phyloP scores from a whole-genome alignment of 305 asterid species.

The Ajuga reptans region DNA sequence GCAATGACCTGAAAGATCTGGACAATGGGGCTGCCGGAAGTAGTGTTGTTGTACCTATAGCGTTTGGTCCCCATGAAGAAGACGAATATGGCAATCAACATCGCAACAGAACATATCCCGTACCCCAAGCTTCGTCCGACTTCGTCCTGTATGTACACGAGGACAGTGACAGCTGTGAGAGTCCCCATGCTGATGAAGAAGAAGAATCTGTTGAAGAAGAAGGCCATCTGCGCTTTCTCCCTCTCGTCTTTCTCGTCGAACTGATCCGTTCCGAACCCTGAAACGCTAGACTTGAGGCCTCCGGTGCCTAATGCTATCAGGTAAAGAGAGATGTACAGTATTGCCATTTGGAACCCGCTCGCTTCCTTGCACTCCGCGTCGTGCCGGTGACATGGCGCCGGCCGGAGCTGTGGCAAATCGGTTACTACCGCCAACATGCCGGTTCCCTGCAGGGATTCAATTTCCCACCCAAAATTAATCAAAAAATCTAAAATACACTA shows the following conservation, averaged over 20 bases:
- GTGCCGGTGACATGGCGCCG: slow-evolving; percentile 51
- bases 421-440: slow-evolving; percentile 50
- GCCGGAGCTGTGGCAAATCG: slow-evolving; percentile 54
- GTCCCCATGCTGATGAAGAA: slow-evolving; percentile 88
- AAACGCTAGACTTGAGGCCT: slow-evolving; percentile 80
- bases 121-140: slow-evolving; percentile 64
- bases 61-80: slow-evolving; percentile 53
- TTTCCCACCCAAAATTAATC: too few species aligned
- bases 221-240: slow-evolving; percentile 67
- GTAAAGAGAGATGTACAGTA: slow-evolving; percentile 57
- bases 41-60: slow-evolving; percentile 70
- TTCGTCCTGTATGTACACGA: slow-evolving; percentile 72
- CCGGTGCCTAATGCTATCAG: slow-evolving; percentile 85
- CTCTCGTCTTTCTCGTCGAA: slow-evolving; percentile 65
- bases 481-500: too few species aligned
- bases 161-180: slow-evolving; percentile 71
- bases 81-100: slow-evolving; percentile 45
- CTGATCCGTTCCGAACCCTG: slow-evolving; percentile 87
- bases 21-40: slow-evolving; percentile 65
- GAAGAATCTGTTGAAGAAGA: slow-evolving; percentile 79
- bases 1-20: slow-evolving; percentile 57
- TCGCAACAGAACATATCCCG: slow-evolving; percentile 56
- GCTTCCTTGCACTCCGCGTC: slow-evolving; percentile 43
- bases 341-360: slow-evolving; percentile 59
- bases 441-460: slow-evolving; percentile 44